Conservation (phyloP, 768 basidiomycete species). For the Pleurotus platypus region DNA sequence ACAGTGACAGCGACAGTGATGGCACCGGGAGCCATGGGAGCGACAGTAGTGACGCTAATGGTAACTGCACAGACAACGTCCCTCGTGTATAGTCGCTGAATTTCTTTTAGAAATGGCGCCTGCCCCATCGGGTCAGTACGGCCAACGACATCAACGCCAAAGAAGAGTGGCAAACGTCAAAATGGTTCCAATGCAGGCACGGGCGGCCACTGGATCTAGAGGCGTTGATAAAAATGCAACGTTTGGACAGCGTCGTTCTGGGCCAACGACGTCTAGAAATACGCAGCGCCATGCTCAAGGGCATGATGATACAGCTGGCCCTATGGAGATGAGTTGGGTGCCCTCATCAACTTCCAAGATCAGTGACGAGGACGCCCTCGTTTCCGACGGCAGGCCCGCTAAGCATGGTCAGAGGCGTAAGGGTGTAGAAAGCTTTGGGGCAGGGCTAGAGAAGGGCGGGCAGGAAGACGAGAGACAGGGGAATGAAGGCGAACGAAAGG, state of each 20-base stretch:
- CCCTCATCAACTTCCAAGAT: conserved; percentile 45
- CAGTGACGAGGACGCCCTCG: conserved; percentile 29
- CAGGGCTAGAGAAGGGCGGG: conserved; percentile 83
- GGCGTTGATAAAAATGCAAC: conserved; percentile 49
- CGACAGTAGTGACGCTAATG: conserved; percentile 59
- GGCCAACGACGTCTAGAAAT: conserved; percentile 9
- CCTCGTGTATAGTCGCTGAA: too few species aligned
- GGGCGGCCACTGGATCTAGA: conserved; percentile 21
- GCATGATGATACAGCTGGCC: conserved; percentile 46
- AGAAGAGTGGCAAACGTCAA: conserved; percentile 51
- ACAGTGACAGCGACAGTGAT: conserved; percentile 42
- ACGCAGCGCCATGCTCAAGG: conserved; percentile 15
- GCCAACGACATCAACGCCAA: conserved; percentile 36
- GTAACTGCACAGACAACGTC: conserved; percentile 19
- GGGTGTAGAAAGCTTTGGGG: conserved; percentile 79
- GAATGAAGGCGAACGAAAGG: conserved; percentile 66
- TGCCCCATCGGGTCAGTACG: conserved; percentile 30
- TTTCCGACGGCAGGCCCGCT: conserved; percentile 20
- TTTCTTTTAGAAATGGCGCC: too few species aligned
- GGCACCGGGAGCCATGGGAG: conserved; percentile 27
- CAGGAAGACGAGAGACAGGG: conserved; percentile 41
- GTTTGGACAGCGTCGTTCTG: conserved; percentile 64
- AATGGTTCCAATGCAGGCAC: conserved; percentile 62
- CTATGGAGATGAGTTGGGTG: conserved; percentile 83
- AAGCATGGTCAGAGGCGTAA: conserved; percentile 41